A percentile compares a stretch with the other conserved stretches of the same genome.
These are phyloP conservation scores for Pythium myriotylum DNA, from an alignment of 352 stramenopile genomes.

Conservation along the genomic window DNA sequence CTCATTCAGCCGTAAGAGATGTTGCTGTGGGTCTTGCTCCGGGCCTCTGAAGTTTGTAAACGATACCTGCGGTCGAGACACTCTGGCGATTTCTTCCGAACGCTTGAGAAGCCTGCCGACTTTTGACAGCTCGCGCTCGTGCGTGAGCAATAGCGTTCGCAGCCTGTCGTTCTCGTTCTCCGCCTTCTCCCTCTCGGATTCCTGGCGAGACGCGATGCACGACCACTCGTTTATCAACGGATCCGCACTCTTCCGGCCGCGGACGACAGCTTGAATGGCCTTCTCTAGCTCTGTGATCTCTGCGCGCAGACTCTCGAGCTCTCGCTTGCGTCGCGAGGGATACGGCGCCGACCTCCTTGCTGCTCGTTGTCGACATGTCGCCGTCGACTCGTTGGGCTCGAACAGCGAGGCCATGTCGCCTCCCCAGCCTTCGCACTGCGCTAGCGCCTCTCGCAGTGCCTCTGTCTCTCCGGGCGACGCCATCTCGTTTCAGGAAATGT, in stretches of 20 bases:
- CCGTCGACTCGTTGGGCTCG: not conserved
- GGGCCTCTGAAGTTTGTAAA: constrained; percentile 1
- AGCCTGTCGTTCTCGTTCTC: constrained; percentile 4
- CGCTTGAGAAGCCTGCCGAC: not conserved
- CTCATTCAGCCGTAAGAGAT: not conserved
- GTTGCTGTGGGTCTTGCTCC: not conserved
- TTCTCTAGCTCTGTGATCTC: not conserved
- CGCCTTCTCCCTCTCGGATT: not conserved
- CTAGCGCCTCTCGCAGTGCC: not conserved
- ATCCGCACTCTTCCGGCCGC: not conserved
- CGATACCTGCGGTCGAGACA: not conserved
- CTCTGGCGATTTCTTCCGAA: not conserved
- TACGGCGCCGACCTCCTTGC: too few relatives aligned
- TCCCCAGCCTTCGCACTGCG: not conserved
- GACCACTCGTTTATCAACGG: not conserved
- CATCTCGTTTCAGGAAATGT: too few relatives aligned
- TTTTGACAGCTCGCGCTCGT: not conserved
- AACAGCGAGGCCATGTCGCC: not conserved
- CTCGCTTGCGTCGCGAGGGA: not conserved
- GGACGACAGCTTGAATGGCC: too few relatives aligned
- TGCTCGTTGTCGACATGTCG: too few relatives aligned
- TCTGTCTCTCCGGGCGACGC: not conserved
- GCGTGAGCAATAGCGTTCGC: not conserved
- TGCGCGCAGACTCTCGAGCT: not conserved
- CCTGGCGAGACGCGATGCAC: not conserved